Conservation (phyloP, 2,329 filamentous ascomycete genomes). For the Esteya vermicola region DNA sequence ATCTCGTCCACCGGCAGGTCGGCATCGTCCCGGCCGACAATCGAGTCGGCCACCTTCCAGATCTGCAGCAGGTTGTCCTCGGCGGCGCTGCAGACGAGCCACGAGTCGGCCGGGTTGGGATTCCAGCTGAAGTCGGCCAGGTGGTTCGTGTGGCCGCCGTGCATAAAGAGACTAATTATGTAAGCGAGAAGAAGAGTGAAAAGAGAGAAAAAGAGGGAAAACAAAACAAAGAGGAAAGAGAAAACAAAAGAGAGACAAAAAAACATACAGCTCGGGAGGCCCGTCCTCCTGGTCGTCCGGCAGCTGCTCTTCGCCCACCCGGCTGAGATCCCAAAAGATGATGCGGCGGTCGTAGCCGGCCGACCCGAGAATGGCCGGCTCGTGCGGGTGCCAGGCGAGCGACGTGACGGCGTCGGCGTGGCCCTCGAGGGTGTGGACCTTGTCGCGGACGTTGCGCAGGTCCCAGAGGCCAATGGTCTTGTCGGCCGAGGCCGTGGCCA, state of each 20-base stretch:
- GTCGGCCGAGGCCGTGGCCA: slow-evolving; percentile 89
- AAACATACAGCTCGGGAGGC: slow-evolving; percentile 67
- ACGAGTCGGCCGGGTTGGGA: slow-evolving; percentile 81
- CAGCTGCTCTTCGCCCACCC: slow-evolving; percentile 84
- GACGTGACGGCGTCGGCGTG: slow-evolving; percentile 86
- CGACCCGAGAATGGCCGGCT: slow-evolving; percentile 77
- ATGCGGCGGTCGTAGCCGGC: slow-evolving; percentile 87
- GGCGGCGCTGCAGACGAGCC: slow-evolving; percentile 88
- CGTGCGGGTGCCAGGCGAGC: slow-evolving; percentile 85
- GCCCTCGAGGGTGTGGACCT: slow-evolving; percentile 78
- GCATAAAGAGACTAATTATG: slow-evolving; percentile 74
- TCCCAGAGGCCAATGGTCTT: slow-evolving; percentile 96
- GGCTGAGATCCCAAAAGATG: slow-evolving; percentile 90
- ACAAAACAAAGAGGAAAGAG: background rate
- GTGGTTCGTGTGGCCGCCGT: slow-evolving; percentile 94
- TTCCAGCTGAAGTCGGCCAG: slow-evolving; percentile 98
- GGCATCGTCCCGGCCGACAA: slow-evolving; percentile 63
- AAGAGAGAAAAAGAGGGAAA: slow-evolving; percentile 42
- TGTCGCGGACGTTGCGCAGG: slow-evolving; percentile 76
- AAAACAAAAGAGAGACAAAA: background rate
- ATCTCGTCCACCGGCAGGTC: slow-evolving; percentile 67
- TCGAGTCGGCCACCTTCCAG: slow-evolving; percentile 75
- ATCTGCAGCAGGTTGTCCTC: slow-evolving; percentile 96
- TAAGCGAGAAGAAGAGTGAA: background rate
- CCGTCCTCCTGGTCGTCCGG: slow-evolving; percentile 93